Percentiles rank a stretch among this genome's conserved stretches.
Evolutionary conservation across 2,329 filamentous ascomycete genomes (phyloP).

Genomic region (Aspergillus hiratsukae): DNA sequence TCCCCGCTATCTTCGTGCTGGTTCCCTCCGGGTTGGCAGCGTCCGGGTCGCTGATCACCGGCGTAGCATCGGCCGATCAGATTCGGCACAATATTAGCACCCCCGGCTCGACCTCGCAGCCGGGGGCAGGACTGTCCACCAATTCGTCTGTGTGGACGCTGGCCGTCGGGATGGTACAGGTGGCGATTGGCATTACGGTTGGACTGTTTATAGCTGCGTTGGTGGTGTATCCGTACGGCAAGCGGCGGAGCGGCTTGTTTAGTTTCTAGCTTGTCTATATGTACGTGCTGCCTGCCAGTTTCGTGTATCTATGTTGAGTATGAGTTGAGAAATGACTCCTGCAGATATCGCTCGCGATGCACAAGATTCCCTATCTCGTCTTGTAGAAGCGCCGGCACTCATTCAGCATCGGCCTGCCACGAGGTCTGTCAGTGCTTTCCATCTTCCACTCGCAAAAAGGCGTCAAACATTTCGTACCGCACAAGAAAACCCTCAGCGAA

Average conservation of each 20-base stretch:
- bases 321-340: neutral
- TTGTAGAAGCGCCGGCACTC: constrained; percentile 4
- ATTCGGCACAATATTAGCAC: constrained; percentile 35
- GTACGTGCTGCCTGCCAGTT: too few relatives aligned
- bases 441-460: neutral
- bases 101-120: constrained; percentile 12
- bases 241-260: constrained; percentile 44
- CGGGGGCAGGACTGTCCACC: constrained; percentile 25
- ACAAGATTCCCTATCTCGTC: constrained; percentile 5
- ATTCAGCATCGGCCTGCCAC: constrained; percentile 1
- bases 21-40: constrained; percentile 58
- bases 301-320: neutral
- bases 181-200: constrained; percentile 46
- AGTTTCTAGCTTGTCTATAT: constrained; percentile 32
- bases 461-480: neutral
- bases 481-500: neutral
- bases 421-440: neutral
- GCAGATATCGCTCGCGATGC: constrained; percentile 10
- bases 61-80: constrained; percentile 54
- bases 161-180: constrained; percentile 45
- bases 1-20: constrained; percentile 77
- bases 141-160: constrained; percentile 41
- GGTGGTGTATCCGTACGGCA: constrained; percentile 45
- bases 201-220: constrained; percentile 45
- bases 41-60: constrained; percentile 52